A percentile compares a stretch with the other conserved stretches of the same genome.
These are phyloP conservation scores for Ceratocystis lukuohia DNA, from an alignment of 2,329 filamentous ascomycete genomes.

Conservation along the genomic window DNA sequence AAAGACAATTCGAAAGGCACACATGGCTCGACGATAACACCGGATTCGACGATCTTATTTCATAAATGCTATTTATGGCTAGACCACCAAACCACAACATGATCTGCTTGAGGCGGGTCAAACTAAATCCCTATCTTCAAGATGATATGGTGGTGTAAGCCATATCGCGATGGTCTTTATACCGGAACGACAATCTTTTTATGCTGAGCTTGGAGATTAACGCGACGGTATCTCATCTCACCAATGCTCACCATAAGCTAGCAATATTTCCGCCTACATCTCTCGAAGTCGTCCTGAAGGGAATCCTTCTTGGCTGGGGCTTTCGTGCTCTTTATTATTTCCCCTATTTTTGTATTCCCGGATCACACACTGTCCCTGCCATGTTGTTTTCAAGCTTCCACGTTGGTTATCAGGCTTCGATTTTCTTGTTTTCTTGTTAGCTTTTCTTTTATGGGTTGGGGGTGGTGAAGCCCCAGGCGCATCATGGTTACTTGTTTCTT, in stretches of 20 bases:
- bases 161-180: neutral
- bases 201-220: neutral
- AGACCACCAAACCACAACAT: neutral
- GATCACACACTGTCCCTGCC: neutral
- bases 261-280: neutral
- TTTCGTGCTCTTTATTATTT: conserved; percentile 6
- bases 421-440: conserved; percentile 1
- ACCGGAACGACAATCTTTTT: neutral
- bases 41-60: neutral
- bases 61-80: neutral
- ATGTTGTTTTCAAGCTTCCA: conserved; percentile 15
- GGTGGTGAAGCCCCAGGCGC: neutral
- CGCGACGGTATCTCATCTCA: neutral
- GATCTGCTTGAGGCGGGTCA: neutral
- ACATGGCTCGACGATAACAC: neutral
- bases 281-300: neutral
- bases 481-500: conserved; percentile 6
- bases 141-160: neutral
- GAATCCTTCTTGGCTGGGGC: neutral
- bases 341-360: conserved; percentile 2
- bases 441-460: neutral
- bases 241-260: neutral
- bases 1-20: neutral
- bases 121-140: neutral
- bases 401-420: neutral